A percentile compares a stretch with the other conserved stretches of the same genome.
phyloP scores from a whole-genome alignment of 2,329 filamentous ascomycete genomes.

The Pseudocercospora cruenta region DNA sequence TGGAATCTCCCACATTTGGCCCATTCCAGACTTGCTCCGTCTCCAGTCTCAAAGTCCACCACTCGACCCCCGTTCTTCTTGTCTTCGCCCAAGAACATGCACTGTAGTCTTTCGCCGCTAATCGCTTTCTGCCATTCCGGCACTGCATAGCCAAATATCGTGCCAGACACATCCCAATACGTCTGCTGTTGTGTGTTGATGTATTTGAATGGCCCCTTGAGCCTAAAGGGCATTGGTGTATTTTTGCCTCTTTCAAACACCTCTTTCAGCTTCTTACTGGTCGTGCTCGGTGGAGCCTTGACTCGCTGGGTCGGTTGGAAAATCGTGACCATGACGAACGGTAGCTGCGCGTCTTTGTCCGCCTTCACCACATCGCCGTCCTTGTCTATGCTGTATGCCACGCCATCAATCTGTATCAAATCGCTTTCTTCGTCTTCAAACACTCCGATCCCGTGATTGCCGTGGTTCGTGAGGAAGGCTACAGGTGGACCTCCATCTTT shows the following conservation, averaged over 20 bases:
- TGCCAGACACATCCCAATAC: slow-evolving; percentile 41
- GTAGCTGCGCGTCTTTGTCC: slow-evolving; percentile 40
- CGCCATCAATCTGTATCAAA: slow-evolving; percentile 42
- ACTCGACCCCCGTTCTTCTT: slow-evolving; percentile 43
- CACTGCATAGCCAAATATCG: slow-evolving; percentile 46
- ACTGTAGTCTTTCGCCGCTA: slow-evolving; percentile 45
- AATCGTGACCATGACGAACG: slow-evolving; percentile 47
- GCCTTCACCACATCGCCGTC: slow-evolving; percentile 40
- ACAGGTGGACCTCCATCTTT: slow-evolving; percentile 40
- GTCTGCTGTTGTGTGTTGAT: slow-evolving; percentile 38
- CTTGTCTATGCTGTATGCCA: slow-evolving; percentile 39
- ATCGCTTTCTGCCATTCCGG: slow-evolving; percentile 47
- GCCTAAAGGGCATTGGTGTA: slow-evolving; percentile 46
- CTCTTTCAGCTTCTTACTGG: slow-evolving; percentile 32
- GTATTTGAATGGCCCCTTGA: slow-evolving; percentile 42
- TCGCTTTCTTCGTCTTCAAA: slow-evolving; percentile 41
- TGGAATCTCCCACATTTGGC: slow-evolving; percentile 49
- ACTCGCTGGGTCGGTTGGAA: slow-evolving; percentile 43
- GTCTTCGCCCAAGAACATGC: slow-evolving; percentile 41
- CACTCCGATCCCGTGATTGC: slow-evolving; percentile 48
- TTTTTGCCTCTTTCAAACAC: slow-evolving; percentile 40
- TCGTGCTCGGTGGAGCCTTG: slow-evolving; percentile 33
- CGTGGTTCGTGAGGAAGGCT: slow-evolving; percentile 46
- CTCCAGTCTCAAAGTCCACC: slow-evolving; percentile 42
- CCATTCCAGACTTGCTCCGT: slow-evolving; percentile 42